phyloP scores from a whole-genome alignment of 106 monocot genomes.

The Dendrobium chrysotoxum region DNA sequence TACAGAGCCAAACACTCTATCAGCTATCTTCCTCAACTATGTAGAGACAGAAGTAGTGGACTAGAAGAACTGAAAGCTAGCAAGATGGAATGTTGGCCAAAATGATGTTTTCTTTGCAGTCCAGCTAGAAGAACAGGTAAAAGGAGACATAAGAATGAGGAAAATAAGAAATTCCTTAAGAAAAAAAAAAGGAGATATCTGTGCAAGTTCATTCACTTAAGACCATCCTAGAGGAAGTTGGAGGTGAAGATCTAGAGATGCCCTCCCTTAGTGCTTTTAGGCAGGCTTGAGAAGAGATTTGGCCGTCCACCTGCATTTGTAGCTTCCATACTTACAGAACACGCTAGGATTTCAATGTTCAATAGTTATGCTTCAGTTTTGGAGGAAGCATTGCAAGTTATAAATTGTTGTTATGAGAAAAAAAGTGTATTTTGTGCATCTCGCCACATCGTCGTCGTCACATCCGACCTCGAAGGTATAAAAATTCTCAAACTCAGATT shows the following conservation, averaged over 20 bases:
- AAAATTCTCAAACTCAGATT: too few relatives aligned
- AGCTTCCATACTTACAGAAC: conserved; percentile 9
- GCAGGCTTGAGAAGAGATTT: conserved; percentile 10
- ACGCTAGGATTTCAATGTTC: conserved; percentile 4
- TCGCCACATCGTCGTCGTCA: too few relatives aligned
- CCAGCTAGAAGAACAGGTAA: background rate
- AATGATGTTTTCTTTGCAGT: background rate
- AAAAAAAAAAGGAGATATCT: background rate
- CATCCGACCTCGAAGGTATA: too few relatives aligned
- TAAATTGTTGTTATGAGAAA: conserved; percentile 27
- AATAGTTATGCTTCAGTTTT: conserved; percentile 11
- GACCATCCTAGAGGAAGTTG: background rate
- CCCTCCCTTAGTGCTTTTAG: background rate
- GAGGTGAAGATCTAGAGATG: background rate
- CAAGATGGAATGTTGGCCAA: background rate
- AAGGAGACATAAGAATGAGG: background rate
- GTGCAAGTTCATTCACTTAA: conserved; percentile 1
- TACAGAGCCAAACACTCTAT: too few relatives aligned
- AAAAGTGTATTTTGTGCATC: too few relatives aligned
- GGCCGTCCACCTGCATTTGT: background rate
- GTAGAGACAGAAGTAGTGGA: too few relatives aligned
- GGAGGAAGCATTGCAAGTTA: conserved; percentile 26
- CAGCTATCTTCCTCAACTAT: too few relatives aligned
- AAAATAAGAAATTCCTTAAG: background rate
- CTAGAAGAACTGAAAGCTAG: too few relatives aligned